Conservation (phyloP, 306 rosid species). For the Elaeagnus macrophylla region DNA sequence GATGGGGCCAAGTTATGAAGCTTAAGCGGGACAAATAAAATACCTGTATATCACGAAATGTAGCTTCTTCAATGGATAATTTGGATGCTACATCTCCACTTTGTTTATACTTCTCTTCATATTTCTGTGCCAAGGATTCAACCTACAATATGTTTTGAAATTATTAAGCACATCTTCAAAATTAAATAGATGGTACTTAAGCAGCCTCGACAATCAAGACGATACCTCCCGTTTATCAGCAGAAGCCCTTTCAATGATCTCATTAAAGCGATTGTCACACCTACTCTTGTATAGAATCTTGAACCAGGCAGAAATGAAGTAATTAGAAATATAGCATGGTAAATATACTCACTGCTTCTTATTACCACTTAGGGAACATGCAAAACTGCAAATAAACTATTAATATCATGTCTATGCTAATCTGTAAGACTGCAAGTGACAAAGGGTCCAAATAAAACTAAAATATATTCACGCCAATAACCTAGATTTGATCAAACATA, state of each 20-base stretch:
- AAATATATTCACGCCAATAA: neutral
- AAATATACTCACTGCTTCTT: neutral
- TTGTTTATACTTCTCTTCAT: slow-evolving; percentile 89
- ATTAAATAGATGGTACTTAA: slow-evolving; percentile 13
- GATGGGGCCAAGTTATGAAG: slow-evolving; percentile 11
- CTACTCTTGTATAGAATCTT: slow-evolving; percentile 97
- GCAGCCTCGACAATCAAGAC: slow-evolving; percentile 24
- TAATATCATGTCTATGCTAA: neutral
- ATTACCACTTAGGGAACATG: neutral
- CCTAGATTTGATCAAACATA: neutral
- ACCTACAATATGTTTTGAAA: slow-evolving; percentile 40
- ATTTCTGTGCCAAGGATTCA: slow-evolving; percentile 67
- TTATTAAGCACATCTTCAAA: slow-evolving; percentile 15
- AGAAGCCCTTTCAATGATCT: slow-evolving; percentile 69
- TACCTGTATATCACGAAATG: slow-evolving; percentile 93
- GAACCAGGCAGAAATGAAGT: slow-evolving; percentile 11
- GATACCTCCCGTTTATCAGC: slow-evolving; percentile 79
- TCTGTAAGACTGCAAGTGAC: neutral
- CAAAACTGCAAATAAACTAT: neutral
- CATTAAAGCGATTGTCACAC: slow-evolving; percentile 91
- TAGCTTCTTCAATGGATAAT: slow-evolving; percentile 82
- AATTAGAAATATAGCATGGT: slow-evolving; percentile 4
- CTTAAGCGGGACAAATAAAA: neutral
- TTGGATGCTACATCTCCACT: slow-evolving; percentile 89
- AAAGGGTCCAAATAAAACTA: slow-evolving; percentile 3